A percentile compares a stretch with the other conserved stretches of the same genome.
Conservation (phyloP, 2,329 filamentous ascomycete species). For the Xylariaceae sp. region DNA sequence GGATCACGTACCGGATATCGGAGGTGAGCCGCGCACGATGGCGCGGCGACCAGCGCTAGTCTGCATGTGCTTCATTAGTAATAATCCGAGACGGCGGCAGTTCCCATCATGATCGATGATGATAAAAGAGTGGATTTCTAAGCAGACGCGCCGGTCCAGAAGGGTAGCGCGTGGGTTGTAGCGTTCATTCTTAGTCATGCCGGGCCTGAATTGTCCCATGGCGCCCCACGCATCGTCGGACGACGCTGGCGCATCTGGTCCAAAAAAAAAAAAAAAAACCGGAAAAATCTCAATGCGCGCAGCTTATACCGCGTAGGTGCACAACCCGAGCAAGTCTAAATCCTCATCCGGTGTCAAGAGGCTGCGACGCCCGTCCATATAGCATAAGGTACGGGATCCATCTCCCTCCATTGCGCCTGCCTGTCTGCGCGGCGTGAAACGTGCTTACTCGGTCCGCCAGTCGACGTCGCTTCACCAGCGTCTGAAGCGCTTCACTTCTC, state of each 20-base stretch:
- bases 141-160: conserved; percentile 18
- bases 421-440: not conserved
- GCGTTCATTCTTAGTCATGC: conserved; percentile 18
- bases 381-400: too few relatives aligned
- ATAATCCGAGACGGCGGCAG: not conserved
- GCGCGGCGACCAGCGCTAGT: too few relatives aligned
- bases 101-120: not conserved
- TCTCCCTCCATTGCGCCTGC: too few relatives aligned
- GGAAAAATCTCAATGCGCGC: not conserved
- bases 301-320: too few relatives aligned
- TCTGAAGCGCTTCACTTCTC: not conserved
- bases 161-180: conserved; percentile 16
- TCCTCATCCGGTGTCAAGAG: too few relatives aligned
- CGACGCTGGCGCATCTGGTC: not conserved
- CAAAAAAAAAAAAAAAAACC: too few relatives aligned
- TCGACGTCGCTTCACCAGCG: too few relatives aligned
- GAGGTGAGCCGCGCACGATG: too few relatives aligned
- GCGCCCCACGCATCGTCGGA: conserved; percentile 12
- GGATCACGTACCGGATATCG: too few relatives aligned
- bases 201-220: conserved; percentile 13
- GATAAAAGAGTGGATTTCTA: conserved; percentile 31
- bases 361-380: too few relatives aligned
- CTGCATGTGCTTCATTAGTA: not conserved
- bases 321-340: too few relatives aligned
- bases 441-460: not conserved